Base-by-base conservation (phyloP, 768 basidiomycete genomes). In the Calocybe indica region DNA sequence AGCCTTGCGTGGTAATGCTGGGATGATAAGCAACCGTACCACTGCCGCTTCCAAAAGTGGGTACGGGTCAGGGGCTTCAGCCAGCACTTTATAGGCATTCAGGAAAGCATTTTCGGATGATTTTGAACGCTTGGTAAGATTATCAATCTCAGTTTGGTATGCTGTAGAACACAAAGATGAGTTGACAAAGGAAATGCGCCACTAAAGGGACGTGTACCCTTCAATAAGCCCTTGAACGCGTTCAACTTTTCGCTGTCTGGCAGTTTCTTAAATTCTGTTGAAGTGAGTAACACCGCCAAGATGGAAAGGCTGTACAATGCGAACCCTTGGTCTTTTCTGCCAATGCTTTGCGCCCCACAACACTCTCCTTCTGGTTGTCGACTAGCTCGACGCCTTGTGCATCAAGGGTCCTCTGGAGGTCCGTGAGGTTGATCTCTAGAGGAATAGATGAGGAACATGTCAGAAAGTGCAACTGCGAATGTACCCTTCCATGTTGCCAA, bases 301-400 rank as follows among this genome's bases (percentile, higher is more conserved):
- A 40, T 6, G 1, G 40, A 46, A 28, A 29, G 10, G 36, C 11
- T 30, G 32, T 13, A n/a, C n/a, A 6, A 44, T 32, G 56, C 63
- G n/a, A n/a, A 89, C 95, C 95, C 73, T 95, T 90, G 0, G 96
- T 99, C 63, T 88, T 86, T 69, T 98, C 96, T 1, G 95, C 91
- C 14, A 99, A 74, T 46, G 84, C 87, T 66, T 97, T 99, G 37
- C 96, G 79, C 7, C 93, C 93, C 2, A 99, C 75, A 39, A 97
- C 76, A 54, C 88, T 92, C 71, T 98, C 95, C 71, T 97, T 99
- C 74, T 97, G 94, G 68, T 94, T 94, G 74, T 98, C 93, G 14
- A 99, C 94, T 10, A 99, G 76, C 66, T 98, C 94, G 32, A 97
- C 76, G 4, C 93, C 94, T 52, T 97, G 95, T 5, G 78, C 73